These are phyloP conservation scores for Kwoniella dejecticola DNA, from an alignment of 768 basidiomycete genomes.

Conservation along the genomic window DNA sequence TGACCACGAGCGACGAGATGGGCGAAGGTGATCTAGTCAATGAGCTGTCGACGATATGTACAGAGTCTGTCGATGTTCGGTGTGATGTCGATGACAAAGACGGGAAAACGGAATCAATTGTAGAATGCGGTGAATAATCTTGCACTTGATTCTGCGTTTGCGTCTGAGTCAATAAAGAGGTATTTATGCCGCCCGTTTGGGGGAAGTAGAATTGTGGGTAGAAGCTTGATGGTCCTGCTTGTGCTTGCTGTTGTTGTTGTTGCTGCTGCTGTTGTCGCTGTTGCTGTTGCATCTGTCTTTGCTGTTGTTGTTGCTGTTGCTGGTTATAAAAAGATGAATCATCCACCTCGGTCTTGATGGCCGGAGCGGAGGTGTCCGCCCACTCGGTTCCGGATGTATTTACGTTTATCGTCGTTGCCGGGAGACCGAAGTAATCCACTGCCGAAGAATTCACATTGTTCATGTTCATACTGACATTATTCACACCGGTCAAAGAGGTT, in stretches of 20 bases:
- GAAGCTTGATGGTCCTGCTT: slow-evolving; percentile 28
- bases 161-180: slow-evolving; percentile 18
- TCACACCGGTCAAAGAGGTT: neutral
- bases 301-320: neutral
- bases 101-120: slow-evolving; percentile 2
- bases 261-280: slow-evolving; percentile 18
- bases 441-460: slow-evolving; percentile 3
- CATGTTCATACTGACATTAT: neutral
- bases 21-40: slow-evolving; percentile 21
- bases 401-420: slow-evolving; percentile 2
- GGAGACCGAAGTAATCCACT: slow-evolving; percentile 24
- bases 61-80: slow-evolving; percentile 11
- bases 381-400: neutral
- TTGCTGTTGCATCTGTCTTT: slow-evolving; percentile 11
- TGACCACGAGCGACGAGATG: slow-evolving; percentile 21
- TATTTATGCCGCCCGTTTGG: slow-evolving; percentile 14
- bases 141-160: neutral
- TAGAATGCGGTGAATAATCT: slow-evolving; percentile 6
- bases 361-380: slow-evolving; percentile 17
- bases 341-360: slow-evolving; percentile 15
- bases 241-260: slow-evolving; percentile 11
- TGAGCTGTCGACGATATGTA: slow-evolving; percentile 29
- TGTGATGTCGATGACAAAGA: neutral
- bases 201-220: slow-evolving; percentile 23
- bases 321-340: neutral